Base-by-base conservation (phyloP, 768 basidiomycete species). In the Ephemerocybe angulata region DNA sequence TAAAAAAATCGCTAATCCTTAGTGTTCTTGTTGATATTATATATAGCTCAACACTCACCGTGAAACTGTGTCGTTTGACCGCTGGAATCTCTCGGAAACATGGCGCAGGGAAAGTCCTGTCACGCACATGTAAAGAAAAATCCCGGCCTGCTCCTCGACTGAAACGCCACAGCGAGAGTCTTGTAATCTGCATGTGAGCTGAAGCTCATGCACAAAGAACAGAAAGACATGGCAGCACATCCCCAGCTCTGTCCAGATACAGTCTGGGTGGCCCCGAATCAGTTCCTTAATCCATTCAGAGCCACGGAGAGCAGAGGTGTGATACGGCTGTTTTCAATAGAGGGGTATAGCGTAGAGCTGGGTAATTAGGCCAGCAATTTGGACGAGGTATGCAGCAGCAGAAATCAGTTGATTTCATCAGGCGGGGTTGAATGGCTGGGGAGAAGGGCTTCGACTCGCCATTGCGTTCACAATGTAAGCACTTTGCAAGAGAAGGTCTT, bases 1-100 rank as follows among this genome's bases (percentile, higher is more conserved):
- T 3, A 22, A 31, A 22, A n/a, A 31, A 8, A 30, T 40, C 72
- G 65, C 55, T 74, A 70, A 17, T 15, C 69, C 65, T 6, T 72
- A 35, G 0, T 58, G 62, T 28, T 53, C 57, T 2, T 37, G 69
- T 55, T 7, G 33, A 41, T 68, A 70, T 1, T 59, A 56, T 50
- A 50, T 4, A 29, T 8, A 24, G 27, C 17, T 8, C 15, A 27
- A n/a, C 10, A 21, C 54, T 10, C 24, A 55, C 54, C 21, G 4
- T 10, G 37, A 12, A 31, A 55, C 42, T 17, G 48, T 50, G 0
- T 27, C 54, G 31, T 50, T 50, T 6, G 48, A 35, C 17, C 24
- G 27, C n/a, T 55, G 48, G 50, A 55, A 55, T 30, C 47, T 17
- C 25, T 55, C 48, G n/a, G 24, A 33, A 38, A 41, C 35, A 50